Conservation (phyloP, 1,284 basidiomycete genomes). For the Pyrrhoderma lamaoense region DNA sequence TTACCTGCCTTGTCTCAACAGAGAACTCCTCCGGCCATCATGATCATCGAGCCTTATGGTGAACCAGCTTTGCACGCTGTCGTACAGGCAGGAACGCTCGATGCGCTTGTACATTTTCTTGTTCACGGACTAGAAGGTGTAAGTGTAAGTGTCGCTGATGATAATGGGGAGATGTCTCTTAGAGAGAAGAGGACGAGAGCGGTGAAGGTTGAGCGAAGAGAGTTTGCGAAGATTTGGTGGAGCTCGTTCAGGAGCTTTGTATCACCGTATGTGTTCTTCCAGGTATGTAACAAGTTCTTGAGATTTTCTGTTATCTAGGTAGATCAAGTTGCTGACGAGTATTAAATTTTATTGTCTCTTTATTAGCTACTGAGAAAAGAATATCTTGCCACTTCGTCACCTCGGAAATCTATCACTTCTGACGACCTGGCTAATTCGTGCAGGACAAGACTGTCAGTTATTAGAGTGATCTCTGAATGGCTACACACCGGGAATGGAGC, state of each 20-base stretch:
- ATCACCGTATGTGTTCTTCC: conserved; percentile 71
- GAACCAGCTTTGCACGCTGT: conserved; percentile 66
- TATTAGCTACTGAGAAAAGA: conserved; percentile 64
- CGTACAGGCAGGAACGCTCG: conserved; percentile 70
- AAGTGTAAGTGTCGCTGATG: conserved; percentile 70
- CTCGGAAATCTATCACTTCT: conserved; percentile 28
- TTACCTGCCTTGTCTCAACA: conserved; percentile 63
- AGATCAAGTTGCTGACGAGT: conserved; percentile 2
- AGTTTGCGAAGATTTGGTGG: conserved; percentile 75
- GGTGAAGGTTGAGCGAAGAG: conserved; percentile 58
- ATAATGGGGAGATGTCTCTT: conserved; percentile 74
- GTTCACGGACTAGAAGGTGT: conserved; percentile 72
- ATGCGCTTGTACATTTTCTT: conserved; percentile 63
- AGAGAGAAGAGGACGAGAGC: conserved; percentile 62
- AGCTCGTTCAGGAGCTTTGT: conserved; percentile 71
- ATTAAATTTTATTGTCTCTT: background rate
- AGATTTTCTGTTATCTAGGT: conserved; percentile 6
- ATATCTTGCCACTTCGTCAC: conserved; percentile 38
- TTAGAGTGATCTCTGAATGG: conserved; percentile 65
- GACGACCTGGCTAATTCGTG: conserved; percentile 25
- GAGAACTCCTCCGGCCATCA: conserved; percentile 34
- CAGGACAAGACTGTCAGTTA: conserved; percentile 44
- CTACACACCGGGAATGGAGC: conserved; percentile 59
- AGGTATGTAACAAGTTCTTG: conserved; percentile 43
- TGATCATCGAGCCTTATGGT: conserved; percentile 47